Percentiles rank a stretch among this genome's conserved stretches.
Evolutionary conservation across 371 early-diverging fungal genomes (phyloP).

Genomic region (Mortierella sp.): DNA sequence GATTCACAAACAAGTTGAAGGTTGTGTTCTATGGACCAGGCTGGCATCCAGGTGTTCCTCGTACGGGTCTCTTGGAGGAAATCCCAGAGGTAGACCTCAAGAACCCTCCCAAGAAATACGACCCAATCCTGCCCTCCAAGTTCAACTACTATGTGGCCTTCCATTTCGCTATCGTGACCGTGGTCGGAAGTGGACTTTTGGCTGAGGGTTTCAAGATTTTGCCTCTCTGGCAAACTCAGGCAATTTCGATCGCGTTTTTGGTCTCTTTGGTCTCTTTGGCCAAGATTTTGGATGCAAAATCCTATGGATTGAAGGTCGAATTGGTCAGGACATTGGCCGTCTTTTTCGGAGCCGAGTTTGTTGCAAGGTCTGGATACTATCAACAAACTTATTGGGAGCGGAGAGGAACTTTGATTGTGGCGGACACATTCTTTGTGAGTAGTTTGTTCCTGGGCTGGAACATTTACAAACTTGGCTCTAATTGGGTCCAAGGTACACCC

Average conservation of each 20-base stretch:
- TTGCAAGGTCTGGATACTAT: conserved; percentile 43
- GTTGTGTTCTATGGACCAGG: conserved; percentile 69
- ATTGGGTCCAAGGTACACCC: conserved; percentile 15
- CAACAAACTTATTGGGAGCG: conserved; percentile 46
- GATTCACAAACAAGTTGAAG: conserved; percentile 56
- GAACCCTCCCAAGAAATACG: conserved; percentile 59
- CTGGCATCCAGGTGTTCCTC: conserved; percentile 62
- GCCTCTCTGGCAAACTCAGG: conserved; percentile 41
- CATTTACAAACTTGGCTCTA: conserved; percentile 43
- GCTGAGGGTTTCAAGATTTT: conserved; percentile 50
- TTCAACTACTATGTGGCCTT: conserved; percentile 53
- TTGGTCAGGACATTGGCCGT: conserved; percentile 28
- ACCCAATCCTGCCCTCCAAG: conserved; percentile 53
- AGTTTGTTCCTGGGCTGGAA: conserved; percentile 50
- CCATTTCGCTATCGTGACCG: conserved; percentile 52
- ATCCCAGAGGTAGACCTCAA: conserved; percentile 57
- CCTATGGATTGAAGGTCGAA: conserved; percentile 43
- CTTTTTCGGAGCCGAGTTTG: conserved; percentile 47
- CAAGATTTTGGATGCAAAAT: conserved; percentile 48
- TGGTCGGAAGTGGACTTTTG: conserved; percentile 38
- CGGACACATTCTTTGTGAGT: conserved; percentile 41
- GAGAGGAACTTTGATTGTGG: conserved; percentile 40
- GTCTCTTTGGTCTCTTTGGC: conserved; percentile 31
- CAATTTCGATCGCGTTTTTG: conserved; percentile 33
- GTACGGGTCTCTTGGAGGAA: conserved; percentile 58